Evolutionary conservation across 192 early-diverging fungal genomes (phyloP).

Genomic region (Backusella westeae): DNA sequence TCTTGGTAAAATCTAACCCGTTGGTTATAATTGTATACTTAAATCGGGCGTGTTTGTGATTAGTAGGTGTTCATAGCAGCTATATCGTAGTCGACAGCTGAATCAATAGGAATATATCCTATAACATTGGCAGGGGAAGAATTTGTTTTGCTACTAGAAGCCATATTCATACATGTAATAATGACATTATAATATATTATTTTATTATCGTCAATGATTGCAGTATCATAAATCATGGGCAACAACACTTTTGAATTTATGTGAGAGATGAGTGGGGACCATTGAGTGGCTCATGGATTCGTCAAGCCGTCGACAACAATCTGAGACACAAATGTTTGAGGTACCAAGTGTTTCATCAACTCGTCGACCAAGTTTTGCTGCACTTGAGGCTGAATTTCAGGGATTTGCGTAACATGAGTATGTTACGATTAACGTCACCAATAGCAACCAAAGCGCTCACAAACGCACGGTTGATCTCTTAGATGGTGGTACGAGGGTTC

Average conservation of each 20-base stretch:
- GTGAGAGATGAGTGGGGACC: constrained; percentile 83
- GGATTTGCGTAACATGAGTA: constrained; percentile 81
- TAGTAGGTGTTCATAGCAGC: constrained; percentile 85
- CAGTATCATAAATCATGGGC: constrained; percentile 90
- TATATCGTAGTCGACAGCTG: constrained; percentile 77
- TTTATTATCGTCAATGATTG: constrained; percentile 70
- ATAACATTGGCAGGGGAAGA: constrained; percentile 73
- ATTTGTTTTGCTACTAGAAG: constrained; percentile 95
- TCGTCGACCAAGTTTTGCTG: constrained; percentile 60
- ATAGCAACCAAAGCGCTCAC: constrained; percentile 92
- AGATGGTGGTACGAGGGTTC: constrained; percentile 80
- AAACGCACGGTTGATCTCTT: constrained; percentile 85
- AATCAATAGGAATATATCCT: constrained; percentile 73
- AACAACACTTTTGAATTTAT: constrained; percentile 91
- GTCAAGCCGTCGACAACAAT: constrained; percentile 72
- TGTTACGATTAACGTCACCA: constrained; percentile 94
- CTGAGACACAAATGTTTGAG: constrained; percentile 86
- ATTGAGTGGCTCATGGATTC: constrained; percentile 86
- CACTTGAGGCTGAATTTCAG: constrained; percentile 77
- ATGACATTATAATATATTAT: constrained; percentile 88
- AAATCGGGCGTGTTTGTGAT: constrained; percentile 93
- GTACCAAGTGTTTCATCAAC: constrained; percentile 76
- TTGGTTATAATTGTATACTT: constrained; percentile 98
- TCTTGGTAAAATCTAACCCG: constrained; percentile 86
- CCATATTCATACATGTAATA: constrained; percentile 95